Percentiles rank a stretch among this genome's conserved stretches.
Evolutionary conservation across 441 rosid genomes (phyloP).

Genomic region (Populus hybrid): DNA sequence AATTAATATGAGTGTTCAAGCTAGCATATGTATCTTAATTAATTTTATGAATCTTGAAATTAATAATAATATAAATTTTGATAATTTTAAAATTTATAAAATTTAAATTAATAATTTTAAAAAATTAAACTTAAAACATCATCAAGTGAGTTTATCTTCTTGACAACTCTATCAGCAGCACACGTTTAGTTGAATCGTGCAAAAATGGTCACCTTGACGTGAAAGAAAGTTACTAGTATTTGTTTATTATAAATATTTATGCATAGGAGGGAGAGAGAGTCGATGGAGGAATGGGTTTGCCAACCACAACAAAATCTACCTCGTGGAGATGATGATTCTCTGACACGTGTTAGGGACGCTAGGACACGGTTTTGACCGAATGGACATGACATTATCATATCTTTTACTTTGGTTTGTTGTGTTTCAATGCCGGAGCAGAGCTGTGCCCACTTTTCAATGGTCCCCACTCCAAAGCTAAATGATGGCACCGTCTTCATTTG

Average conservation of each 20-base stretch:
- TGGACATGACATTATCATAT: background rate
- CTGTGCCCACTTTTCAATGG: too few relatives aligned
- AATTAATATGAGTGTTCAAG: too few relatives aligned
- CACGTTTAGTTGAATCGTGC: too few relatives aligned
- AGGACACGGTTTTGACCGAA: conserved; percentile 20
- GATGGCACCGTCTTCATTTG: background rate
- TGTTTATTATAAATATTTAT: background rate
- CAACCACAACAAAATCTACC: background rate
- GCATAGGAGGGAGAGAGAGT: background rate
- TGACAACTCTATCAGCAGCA: too few relatives aligned
- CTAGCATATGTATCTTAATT: too few relatives aligned
- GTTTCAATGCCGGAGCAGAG: background rate
- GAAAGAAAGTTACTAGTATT: background rate
- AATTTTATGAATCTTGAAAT: too few relatives aligned
- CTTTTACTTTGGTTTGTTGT: background rate
- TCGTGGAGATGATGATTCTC: background rate
- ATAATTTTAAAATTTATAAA: too few relatives aligned
- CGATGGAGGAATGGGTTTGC: background rate
- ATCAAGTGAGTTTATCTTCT: too few relatives aligned
- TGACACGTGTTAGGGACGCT: conserved; percentile 17
- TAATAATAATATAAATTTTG: too few relatives aligned
- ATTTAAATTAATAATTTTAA: too few relatives aligned
- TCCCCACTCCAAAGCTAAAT: background rate
- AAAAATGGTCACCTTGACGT: background rate
- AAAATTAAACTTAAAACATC: too few relatives aligned